Evolutionary conservation across 768 basidiomycete species (phyloP), one percentile per base, ranked within the genome.

Genomic region (Phaffia tasmanica): DNA sequence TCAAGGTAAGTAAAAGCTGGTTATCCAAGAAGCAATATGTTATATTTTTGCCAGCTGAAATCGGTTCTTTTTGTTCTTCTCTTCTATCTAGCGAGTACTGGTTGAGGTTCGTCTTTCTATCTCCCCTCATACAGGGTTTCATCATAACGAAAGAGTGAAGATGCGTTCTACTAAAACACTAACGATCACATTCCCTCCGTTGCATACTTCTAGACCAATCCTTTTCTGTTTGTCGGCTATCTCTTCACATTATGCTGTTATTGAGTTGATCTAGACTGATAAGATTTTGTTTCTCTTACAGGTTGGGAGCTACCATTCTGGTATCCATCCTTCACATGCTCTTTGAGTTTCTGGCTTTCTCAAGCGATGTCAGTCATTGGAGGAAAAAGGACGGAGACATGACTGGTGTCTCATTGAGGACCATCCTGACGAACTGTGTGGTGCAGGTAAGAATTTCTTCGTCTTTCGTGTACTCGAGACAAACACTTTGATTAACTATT

Each of bases 321-420:
- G 94, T 98, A 73, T 88, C 87, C 74, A 70, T 95, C 27, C 77
- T 99, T 69, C 95, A 99, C 77, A 83, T 85, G 71, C 78, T 95
- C 85, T 93, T 72, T 77, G 87, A 94, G 78, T 88, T 95, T 83
- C 79, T 95, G 65, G 94, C 94, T 18, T 97, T 98, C 83, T 89
- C 88, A 74, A 86, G 84, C 30, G 94, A 98, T 73, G 89, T 98
- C 53, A 84, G 86, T 32, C 94, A 98, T 75, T 97, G 93, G 93
- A 81, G 91, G 50, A 85, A 91, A 73, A 93, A 85, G 79, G 86
- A 92, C 72, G 77, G 77, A 68, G 92, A 98, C 75, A 84, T 98
- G 77, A 87, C 88, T 68, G 95, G 95, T 16, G 93, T 99, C 18
- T 94, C 91, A 62, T 82, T 99, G 70, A 84, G 92, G 42, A 78